phyloP scores from a whole-genome alignment of 2,329 filamentous ascomycete genomes.

The Colletotrichum liriopes region DNA sequence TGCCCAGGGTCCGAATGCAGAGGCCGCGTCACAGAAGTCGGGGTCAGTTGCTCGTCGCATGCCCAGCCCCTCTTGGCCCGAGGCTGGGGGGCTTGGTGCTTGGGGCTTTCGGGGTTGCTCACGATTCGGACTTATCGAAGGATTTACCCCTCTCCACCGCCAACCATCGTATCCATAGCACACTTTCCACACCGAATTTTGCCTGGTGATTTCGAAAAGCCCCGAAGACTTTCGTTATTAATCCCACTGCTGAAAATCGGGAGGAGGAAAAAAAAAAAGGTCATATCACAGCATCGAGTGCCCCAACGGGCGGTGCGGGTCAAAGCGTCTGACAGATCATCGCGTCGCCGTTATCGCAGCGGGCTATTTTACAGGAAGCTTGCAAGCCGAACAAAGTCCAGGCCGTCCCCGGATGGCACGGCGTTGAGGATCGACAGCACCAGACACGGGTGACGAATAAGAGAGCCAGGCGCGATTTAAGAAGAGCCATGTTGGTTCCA shows the following conservation, averaged over 20 bases:
- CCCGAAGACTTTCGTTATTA: background rate
- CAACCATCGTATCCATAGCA: slow-evolving; percentile 17
- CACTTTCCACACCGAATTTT: background rate
- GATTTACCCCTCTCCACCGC: slow-evolving; percentile 5
- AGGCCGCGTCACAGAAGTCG: slow-evolving; percentile 20
- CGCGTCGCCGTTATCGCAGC: slow-evolving; percentile 31
- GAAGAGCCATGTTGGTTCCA: slow-evolving; percentile 20
- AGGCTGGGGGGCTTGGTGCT: background rate
- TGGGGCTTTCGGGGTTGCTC: background rate
- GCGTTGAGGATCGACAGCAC: slow-evolving; percentile 35
- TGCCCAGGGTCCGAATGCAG: background rate
- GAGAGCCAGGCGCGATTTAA: slow-evolving; percentile 1
- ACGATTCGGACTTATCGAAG: background rate
- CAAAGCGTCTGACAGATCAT: slow-evolving; percentile 10
- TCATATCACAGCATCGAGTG: background rate
- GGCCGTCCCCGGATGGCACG: slow-evolving; percentile 33
- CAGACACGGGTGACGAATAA: slow-evolving; percentile 10
- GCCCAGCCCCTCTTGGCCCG: slow-evolving; percentile 6
- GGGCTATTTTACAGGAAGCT: background rate
- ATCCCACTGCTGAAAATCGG: no score
- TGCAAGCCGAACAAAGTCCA: slow-evolving; percentile 16
- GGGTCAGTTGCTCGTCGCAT: slow-evolving; percentile 7
- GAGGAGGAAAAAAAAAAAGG: background rate
- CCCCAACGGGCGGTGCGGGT: background rate
- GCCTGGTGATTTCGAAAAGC: slow-evolving; percentile 3